Evolutionary conservation across 2,329 filamentous ascomycete species (phyloP), one percentile per base, ranked within the genome.

Genomic region (Fusarium acutatum): DNA sequence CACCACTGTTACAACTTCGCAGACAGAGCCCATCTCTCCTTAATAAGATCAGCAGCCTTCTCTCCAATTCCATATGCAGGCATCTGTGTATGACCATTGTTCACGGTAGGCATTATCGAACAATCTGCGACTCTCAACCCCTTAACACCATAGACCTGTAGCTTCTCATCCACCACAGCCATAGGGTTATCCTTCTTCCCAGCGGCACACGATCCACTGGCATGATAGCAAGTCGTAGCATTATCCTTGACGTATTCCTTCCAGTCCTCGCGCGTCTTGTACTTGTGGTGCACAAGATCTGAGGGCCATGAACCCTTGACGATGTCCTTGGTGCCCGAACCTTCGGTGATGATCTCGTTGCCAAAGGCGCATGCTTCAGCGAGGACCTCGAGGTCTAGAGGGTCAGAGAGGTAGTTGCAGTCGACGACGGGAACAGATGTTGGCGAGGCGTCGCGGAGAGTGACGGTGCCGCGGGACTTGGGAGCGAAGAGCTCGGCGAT

Each of bases 241-340:
- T 90, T 84, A 37, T 90, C 81, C 75, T 84, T 87, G 11, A 91
- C 86, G 73, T 87, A 87, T 2, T 85, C 83, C 40, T 87, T 81
- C 90, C 90, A 91, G 44, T 91, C 76, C 18, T 78, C 76, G 20
- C 89, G 82, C 2, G 82, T 86, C 60, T 82, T 88, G 76, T 86
- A 84, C 54, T 78, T 79, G 78, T 91, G 88, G 70, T 91, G 89
- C 3, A 76, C 83, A 47, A 85, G 75, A 35, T 85, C 82, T 20
- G 81, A 73, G 1, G 90, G 90, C 89, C 90, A 92, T 17, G 87
- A 86, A 1, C 89, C 89, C 74, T 89, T 89, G 18, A 91, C 84
- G 11, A 91, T 82, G 60, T 87, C 85, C 78, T 85, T 89, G 2
- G 90, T 92, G 0, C 88, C 89, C 3, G 82, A 82, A 0, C 89